phyloP scores from a whole-genome alignment of 129 eudicot species.

The Cynara cardunculus region DNA sequence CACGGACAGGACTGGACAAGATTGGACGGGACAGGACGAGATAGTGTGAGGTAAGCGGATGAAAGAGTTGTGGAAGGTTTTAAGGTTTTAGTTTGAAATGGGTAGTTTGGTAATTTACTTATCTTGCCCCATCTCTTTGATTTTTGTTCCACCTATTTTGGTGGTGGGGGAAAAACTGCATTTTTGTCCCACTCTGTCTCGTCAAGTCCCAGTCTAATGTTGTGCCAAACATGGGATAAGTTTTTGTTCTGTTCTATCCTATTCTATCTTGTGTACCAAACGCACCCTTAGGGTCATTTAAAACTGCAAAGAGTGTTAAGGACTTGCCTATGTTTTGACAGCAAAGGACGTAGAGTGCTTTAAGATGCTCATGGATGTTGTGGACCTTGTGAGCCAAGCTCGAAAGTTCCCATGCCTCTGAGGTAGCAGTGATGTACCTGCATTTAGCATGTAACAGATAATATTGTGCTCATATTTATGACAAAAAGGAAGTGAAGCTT shows the following conservation, averaged over 20 bases:
- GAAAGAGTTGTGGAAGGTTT: not conserved
- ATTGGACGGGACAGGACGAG: not conserved
- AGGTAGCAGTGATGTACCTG: conserved; percentile 57
- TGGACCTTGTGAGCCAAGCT: conserved; percentile 73
- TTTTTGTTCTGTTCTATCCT: not conserved
- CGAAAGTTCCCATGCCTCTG: conserved; percentile 92
- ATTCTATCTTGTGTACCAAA: not conserved
- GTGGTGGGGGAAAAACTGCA: not conserved
- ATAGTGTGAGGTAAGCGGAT: not conserved
- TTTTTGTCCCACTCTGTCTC: not conserved
- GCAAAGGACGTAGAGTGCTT: conserved; percentile 52
- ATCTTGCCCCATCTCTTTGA: not conserved
- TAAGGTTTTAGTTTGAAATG: not conserved
- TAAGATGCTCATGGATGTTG: conserved; percentile 71
- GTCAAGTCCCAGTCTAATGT: not conserved
- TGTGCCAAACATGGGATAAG: not conserved
- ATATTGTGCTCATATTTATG: not conserved
- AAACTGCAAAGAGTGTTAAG: not conserved
- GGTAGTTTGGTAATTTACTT: not conserved
- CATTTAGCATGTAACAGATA: conserved; percentile 15
- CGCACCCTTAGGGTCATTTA: not conserved
- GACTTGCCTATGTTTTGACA: conserved; percentile 64
- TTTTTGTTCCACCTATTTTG: not conserved
- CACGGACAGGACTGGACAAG: not conserved
- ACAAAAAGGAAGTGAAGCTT: not conserved